Percentiles rank a stretch among this genome's conserved stretches.
phyloP scores from a whole-genome alignment of 345 rosid species.

The Pistacia vera region DNA sequence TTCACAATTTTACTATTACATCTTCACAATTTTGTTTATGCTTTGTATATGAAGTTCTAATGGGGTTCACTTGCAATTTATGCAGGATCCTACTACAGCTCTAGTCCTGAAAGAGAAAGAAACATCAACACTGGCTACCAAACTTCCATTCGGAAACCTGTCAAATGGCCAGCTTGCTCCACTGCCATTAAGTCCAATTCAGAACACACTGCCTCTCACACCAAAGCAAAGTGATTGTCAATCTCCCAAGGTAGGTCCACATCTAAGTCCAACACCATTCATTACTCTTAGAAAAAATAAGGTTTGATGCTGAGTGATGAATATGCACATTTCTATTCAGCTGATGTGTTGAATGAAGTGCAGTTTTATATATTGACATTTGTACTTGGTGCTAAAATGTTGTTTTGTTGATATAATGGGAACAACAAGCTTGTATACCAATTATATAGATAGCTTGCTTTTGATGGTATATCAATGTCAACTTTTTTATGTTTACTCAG shows the following conservation, averaged over 20 bases:
- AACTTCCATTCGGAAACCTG: constrained; percentile 54
- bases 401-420: constrained; percentile 4
- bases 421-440: neutral
- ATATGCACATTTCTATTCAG: too few species aligned
- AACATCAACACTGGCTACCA: constrained; percentile 40
- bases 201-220: constrained; percentile 53
- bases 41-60: neutral
- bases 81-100: constrained; percentile 65
- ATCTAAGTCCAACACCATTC: constrained; percentile 63
- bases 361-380: neutral
- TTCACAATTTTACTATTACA: too few species aligned
- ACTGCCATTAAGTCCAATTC: constrained; percentile 54
- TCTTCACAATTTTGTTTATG: neutral
- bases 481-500: too few species aligned
- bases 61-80: neutral
- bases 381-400: neutral
- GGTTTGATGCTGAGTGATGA: neutral
- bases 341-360: neutral
- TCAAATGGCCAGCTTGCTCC: constrained; percentile 53
- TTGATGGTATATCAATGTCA: neutral
- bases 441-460: neutral
- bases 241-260: constrained; percentile 48
- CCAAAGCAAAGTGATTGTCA: constrained; percentile 38
- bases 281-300: constrained; percentile 46
- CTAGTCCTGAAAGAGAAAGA: constrained; percentile 60